Conservation (phyloP, 306 rosid genomes). For the Sechiopsis laciniata region DNA sequence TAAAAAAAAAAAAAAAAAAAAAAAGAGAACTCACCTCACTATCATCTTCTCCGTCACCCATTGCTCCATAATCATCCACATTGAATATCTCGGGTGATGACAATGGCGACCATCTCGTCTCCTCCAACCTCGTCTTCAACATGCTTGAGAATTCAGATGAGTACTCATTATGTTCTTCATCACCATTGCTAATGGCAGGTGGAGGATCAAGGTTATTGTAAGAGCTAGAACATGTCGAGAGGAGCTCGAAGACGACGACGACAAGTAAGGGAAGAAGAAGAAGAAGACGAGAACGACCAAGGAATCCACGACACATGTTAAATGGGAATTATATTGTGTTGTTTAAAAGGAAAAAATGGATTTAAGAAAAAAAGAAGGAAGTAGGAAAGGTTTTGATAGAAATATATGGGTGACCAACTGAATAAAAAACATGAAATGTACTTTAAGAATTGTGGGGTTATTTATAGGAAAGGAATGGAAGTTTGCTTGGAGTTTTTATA, state of each 20-base stretch:
- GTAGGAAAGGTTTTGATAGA: conserved; percentile 13
- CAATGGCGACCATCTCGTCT: background rate
- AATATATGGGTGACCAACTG: conserved; percentile 15
- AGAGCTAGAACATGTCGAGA: background rate
- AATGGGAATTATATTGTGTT: background rate
- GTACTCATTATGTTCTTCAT: background rate
- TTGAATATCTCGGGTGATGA: background rate
- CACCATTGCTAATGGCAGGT: background rate
- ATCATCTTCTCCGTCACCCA: conserved; percentile 20
- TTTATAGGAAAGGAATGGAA: conserved; percentile 8
- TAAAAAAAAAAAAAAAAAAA: too few species aligned
- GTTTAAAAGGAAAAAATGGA: background rate
- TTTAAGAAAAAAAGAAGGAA: background rate
- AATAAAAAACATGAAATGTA: conserved; percentile 22
- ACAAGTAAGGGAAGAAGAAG: background rate
- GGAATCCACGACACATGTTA: background rate
- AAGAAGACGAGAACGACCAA: background rate
- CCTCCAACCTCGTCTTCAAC: background rate
- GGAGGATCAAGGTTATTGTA: background rate
- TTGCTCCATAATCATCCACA: conserved; percentile 24
- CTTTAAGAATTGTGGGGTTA: background rate
- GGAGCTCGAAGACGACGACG: background rate
- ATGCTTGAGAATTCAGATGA: conserved; percentile 4
- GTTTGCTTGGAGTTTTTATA: too few species aligned
- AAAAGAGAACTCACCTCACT: background rate